Evolutionary conservation across 176 grass and related monocot species (phyloP), one percentile per base, ranked within the genome.

Genomic region (Urochloa ruziziensis): DNA sequence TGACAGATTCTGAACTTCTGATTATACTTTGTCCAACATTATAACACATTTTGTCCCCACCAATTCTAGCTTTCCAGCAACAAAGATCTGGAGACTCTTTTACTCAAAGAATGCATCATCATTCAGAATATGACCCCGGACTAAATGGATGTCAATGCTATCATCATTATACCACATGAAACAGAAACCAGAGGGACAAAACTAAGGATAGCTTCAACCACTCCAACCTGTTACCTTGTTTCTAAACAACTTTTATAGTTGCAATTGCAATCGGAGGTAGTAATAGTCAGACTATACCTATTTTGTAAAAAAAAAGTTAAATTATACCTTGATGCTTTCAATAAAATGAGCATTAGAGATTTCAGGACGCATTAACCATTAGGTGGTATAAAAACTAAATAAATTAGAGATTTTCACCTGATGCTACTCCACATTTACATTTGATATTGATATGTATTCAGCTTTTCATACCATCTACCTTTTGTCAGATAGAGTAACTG

Each of bases 121-220:
- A 85, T 80, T 89, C 46, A 77, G 27, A 82, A 81, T 59, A 81
- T 77, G 64, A 65, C 64, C 54, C 78, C 77, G 28, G 12, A 77
- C 16, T 72, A 18, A 33, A 81, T 62, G 43, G 62, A 70, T 81
- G 62, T 75, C 83, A 81, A 44, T 44, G 65, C 29, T 70, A 33
- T 1, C 27, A 85, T 81, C 77, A 76, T 80, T 80, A 63, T 56
- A 24, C 16, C 10, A 74, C n/a, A 61, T 14, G 43, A 77, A 70
- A 78, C 21, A 53, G 7, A 78, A 83, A 28, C n/a, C 27, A 25
- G 12, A 85, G 23, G 9, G 48, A 75, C 64, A 62, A 16, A 57
- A 68, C 13, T 32, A 53, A 23, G 10, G 7, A 63, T 27, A 79
- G 77, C 3, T 35, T 81, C 21, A 75, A 40, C 34, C 52, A 5